Evolutionary conservation across 331 rosid species (phyloP).

Genomic region (Arachis monticola): DNA sequence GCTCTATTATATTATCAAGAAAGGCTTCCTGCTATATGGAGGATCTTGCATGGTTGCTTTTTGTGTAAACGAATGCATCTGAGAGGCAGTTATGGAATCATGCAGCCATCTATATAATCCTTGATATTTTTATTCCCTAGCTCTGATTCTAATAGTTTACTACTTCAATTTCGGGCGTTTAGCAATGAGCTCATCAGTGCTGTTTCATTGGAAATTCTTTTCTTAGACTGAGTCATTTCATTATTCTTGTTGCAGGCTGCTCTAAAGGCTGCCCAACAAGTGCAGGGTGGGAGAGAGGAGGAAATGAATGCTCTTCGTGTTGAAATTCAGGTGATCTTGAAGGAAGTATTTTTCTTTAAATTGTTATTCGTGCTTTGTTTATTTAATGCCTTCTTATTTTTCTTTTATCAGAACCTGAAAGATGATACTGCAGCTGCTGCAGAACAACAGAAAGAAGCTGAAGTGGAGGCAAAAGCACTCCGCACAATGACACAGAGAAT

Average conservation of each 20-base stretch:
- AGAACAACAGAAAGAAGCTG: constrained; percentile 86
- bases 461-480: constrained; percentile 88
- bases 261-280: constrained; percentile 88
- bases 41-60: constrained; percentile 23
- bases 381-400: constrained; percentile 33
- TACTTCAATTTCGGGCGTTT: constrained; percentile 16
- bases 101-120: constrained; percentile 19
- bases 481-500: constrained; percentile 92
- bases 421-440: constrained; percentile 71
- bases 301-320: constrained; percentile 76
- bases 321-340: constrained; percentile 73
- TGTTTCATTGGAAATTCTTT: constrained; percentile 36
- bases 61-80: constrained; percentile 18
- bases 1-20: constrained; percentile 23
- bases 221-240: constrained; percentile 31
- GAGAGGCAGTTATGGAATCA: not conserved
- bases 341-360: not conserved
- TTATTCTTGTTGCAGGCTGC: constrained; percentile 75
- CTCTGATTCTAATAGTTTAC: constrained; percentile 19
- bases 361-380: constrained; percentile 28
- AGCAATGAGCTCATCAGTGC: constrained; percentile 23
- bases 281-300: constrained; percentile 74
- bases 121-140: constrained; percentile 20
- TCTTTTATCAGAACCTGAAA: constrained; percentile 67
- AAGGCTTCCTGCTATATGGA: constrained; percentile 1